Evolutionary conservation across 805 yeast species (phyloP).

Genomic region (Myxozyma melibiosi): DNA sequence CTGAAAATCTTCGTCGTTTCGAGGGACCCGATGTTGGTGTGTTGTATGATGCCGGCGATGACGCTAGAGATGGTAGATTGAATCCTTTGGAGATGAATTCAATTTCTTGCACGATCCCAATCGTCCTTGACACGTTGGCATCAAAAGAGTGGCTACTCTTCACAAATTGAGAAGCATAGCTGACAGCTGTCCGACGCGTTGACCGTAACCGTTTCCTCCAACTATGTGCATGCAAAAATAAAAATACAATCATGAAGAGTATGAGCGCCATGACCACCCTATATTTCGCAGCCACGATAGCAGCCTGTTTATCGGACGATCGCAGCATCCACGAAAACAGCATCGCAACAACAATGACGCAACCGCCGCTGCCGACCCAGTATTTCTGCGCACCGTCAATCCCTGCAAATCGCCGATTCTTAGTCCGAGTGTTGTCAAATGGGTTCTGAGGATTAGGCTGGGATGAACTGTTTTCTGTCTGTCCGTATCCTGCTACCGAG

Average conservation of each 20-base stretch:
- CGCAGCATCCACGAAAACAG: constrained; percentile 39
- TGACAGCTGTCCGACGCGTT: constrained; percentile 19
- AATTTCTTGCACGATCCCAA: constrained; percentile 33
- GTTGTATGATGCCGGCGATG: neutral
- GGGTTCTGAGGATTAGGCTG: too few relatives aligned
- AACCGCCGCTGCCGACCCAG: constrained; percentile 44
- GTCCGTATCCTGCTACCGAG: constrained; percentile 10
- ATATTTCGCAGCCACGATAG: constrained; percentile 5
- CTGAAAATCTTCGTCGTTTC: neutral
- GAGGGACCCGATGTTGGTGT: neutral
- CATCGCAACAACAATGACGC: constrained; percentile 41
- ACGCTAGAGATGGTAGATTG: constrained; percentile 1
- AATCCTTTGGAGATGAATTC: constrained; percentile 33
- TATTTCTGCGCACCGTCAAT: constrained; percentile 15
- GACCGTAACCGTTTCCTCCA: constrained; percentile 33
- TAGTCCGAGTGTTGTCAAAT: too few relatives aligned
- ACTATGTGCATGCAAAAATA: constrained; percentile 31
- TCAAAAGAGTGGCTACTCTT: constrained; percentile 31
- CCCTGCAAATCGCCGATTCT: neutral
- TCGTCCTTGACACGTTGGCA: constrained; percentile 22
- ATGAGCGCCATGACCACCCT: constrained; percentile 21
- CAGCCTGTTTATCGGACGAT: constrained; percentile 6
- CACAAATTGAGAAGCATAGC: constrained; percentile 25
- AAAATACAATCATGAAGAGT: constrained; percentile 10
- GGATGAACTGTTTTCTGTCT: neutral